Evolutionary conservation across 2,329 filamentous ascomycete species (phyloP).

Genomic region (Colletotrichum endophyticum): DNA sequence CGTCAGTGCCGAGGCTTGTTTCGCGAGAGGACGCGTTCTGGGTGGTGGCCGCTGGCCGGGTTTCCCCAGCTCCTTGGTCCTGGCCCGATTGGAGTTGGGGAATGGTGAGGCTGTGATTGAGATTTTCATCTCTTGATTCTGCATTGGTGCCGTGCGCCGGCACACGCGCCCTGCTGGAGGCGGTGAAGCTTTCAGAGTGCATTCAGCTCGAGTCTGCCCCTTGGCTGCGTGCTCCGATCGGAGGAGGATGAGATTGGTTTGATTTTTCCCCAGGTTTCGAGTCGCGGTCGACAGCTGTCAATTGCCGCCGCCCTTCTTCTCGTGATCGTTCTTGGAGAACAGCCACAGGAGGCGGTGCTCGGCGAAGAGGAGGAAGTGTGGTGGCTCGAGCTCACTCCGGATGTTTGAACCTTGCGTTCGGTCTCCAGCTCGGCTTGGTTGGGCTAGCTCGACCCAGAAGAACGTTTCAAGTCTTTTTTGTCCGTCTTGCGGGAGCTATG

Average conservation of each 20-base stretch:
- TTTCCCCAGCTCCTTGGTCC: background rate
- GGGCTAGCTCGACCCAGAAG: background rate
- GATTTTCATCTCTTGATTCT: background rate
- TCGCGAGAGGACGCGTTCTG: background rate
- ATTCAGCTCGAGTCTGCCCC: background rate
- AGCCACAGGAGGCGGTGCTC: background rate
- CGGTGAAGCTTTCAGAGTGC: background rate
- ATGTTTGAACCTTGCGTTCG: background rate
- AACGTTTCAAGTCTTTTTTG: background rate
- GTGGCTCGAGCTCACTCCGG: conserved; percentile 3
- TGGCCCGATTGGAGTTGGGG: background rate
- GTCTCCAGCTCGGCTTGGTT: background rate
- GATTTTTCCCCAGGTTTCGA: background rate
- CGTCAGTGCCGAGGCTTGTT: conserved; percentile 2
- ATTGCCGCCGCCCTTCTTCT: background rate
- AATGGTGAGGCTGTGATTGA: background rate
- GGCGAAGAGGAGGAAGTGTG: background rate
- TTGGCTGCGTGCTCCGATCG: background rate
- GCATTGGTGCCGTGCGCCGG: background rate
- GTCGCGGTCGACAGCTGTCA: background rate
- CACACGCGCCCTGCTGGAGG: background rate
- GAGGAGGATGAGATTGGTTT: background rate
- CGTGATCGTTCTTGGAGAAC: background rate
- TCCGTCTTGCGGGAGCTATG: background rate
- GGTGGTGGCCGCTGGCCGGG: background rate